A percentile compares a stretch with the other conserved stretches of the same genome.
Conservation (phyloP, 768 basidiomycete genomes). For the Neoboletus magnificus region DNA sequence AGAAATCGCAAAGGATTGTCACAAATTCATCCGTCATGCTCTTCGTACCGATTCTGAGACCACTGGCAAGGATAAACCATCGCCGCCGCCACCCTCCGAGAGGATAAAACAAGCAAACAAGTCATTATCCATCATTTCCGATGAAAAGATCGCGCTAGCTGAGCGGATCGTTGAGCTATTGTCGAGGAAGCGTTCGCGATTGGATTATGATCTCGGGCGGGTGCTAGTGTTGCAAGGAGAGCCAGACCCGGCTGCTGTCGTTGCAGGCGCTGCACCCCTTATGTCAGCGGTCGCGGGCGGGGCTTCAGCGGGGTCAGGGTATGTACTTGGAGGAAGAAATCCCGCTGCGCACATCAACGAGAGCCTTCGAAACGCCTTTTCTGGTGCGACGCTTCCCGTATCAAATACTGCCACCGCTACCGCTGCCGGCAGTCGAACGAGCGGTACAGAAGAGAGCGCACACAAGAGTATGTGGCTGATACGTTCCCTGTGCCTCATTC, state of each 20-base stretch:
- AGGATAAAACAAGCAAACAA: conserved; percentile 29
- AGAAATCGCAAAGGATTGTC: conserved; percentile 43
- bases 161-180: conserved; percentile 44
- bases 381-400: conserved; percentile 25
- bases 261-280: conserved; percentile 27
- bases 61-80: conserved; percentile 34
- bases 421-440: conserved; percentile 13
- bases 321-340: conserved; percentile 36
- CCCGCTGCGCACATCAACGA: conserved; percentile 41
- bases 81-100: conserved; percentile 25
- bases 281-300: conserved; percentile 12
- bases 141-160: conserved; percentile 44
- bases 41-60: conserved; percentile 31
- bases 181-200: conserved; percentile 42
- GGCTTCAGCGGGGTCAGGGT: conserved; percentile 18
- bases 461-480: conserved; percentile 27
- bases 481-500: not conserved
- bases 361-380: conserved; percentile 36
- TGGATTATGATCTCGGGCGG: conserved; percentile 45
- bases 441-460: conserved; percentile 23
- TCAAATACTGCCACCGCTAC: conserved; percentile 2
- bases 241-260: conserved; percentile 33
- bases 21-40: conserved; percentile 43
- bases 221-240: conserved; percentile 47
- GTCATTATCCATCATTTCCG: conserved; percentile 32